Conservation (phyloP, 257 asterid genomes). For the Salvia rosmarinus region DNA sequence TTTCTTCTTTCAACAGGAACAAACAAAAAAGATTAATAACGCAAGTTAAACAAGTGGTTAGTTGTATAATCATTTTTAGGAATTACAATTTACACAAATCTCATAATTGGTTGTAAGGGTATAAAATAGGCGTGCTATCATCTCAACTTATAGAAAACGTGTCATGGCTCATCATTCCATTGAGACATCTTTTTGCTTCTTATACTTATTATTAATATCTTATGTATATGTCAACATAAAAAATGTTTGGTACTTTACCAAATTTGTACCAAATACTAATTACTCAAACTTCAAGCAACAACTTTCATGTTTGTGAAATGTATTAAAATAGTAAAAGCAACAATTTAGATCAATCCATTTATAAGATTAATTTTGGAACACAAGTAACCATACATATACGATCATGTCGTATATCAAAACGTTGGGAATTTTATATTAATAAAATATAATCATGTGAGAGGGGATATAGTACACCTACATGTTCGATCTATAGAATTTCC, state of each 20-base stretch:
- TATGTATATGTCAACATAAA: background rate
- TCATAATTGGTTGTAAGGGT: conserved; percentile 23
- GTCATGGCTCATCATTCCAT: conserved; percentile 39
- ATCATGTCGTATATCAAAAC: too few relatives aligned
- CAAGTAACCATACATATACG: too few relatives aligned
- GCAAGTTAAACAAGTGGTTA: conserved; percentile 24
- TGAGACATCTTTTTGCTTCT: conserved; percentile 20
- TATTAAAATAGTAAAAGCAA: background rate
- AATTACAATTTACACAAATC: background rate
- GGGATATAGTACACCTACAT: too few relatives aligned
- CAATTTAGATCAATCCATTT: background rate
- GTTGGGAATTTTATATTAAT: too few relatives aligned
- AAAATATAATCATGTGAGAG: too few relatives aligned
- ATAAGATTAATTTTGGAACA: background rate
- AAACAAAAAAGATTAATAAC: background rate
- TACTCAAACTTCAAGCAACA: conserved; percentile 28
- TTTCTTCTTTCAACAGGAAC: background rate
- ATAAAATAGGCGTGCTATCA: conserved; percentile 24
- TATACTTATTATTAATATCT: background rate
- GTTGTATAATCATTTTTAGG: conserved; percentile 17
- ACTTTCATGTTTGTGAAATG: background rate
- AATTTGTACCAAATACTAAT: conserved; percentile 31
- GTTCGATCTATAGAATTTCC: too few relatives aligned
- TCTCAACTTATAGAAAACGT: conserved; percentile 34
- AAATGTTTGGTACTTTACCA: conserved; percentile 33